Evolutionary conservation across 441 rosid species (phyloP).

Genomic region (Raphanus hybrid): DNA sequence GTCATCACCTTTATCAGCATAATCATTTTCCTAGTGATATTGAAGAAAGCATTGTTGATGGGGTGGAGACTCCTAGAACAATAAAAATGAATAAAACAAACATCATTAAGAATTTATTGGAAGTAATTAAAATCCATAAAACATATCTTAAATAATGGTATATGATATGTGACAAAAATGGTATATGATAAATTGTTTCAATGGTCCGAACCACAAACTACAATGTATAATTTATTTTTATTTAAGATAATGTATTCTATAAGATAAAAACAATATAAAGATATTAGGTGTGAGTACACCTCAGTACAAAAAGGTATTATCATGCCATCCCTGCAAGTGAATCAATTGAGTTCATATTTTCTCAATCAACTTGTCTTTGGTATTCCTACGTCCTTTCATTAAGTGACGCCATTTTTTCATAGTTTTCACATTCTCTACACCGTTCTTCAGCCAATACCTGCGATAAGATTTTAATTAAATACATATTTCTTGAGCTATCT

Average conservation of each 20-base stretch:
- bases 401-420: constrained; percentile 91
- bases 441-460: constrained; percentile 68
- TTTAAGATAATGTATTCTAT: not conserved
- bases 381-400: constrained; percentile 84
- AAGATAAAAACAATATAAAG: not conserved
- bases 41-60: not conserved
- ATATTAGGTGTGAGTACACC: not conserved
- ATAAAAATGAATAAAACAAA: no score
- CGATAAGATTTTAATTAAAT: constrained; percentile 23
- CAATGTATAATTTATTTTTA: not conserved
- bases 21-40: no score
- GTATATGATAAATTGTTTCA: not conserved
- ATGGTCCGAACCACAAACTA: not conserved
- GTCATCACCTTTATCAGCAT: no score
- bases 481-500: not conserved
- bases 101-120: not conserved
- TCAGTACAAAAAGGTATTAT: constrained; percentile 26
- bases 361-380: constrained; percentile 82
- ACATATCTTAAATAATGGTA: not conserved
- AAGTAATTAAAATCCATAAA: not conserved
- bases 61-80: not conserved
- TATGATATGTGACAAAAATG: not conserved
- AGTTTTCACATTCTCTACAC: constrained; percentile 89
- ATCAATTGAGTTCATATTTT: constrained; percentile 52
- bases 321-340: constrained; percentile 63